phyloP scores from a whole-genome alignment of 495 filamentous ascomycete genomes.

The Xylaria nigripes region DNA sequence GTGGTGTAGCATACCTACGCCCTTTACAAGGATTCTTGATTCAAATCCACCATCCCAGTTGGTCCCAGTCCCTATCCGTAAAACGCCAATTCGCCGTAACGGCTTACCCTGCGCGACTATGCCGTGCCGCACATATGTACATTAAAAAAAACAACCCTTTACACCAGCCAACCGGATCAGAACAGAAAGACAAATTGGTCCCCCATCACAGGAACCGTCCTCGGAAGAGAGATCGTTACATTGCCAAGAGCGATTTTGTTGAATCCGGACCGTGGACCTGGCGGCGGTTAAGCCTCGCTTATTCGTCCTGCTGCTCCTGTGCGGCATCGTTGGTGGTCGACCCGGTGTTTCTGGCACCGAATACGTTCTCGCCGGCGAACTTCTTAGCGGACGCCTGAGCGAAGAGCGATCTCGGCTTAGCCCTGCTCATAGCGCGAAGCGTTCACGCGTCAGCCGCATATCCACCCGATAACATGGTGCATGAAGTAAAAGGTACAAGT shows the following conservation, averaged over 20 bases:
- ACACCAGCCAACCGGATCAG: background rate
- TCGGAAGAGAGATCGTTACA: too few species aligned
- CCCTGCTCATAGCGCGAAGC: too few species aligned
- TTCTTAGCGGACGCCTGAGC: conserved; percentile 53
- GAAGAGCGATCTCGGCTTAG: conserved; percentile 57
- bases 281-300: background rate
- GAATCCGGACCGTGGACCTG: too few species aligned
- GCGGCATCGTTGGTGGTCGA: background rate
- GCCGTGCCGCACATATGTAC: background rate
- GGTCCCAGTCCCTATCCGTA: background rate
- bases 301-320: background rate
- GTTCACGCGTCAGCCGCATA: too few species aligned
- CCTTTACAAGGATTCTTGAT: background rate
- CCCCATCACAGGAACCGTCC: background rate
- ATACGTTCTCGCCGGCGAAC: conserved; percentile 30
- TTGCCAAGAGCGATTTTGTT: too few species aligned
- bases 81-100: background rate
- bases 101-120: background rate
- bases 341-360: conserved; percentile 18
- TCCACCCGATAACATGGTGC: too few species aligned
- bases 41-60: background rate
- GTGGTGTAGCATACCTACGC: background rate
- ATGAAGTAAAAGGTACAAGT: too few species aligned
- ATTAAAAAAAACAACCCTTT: background rate
- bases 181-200: background rate